Conservation (phyloP, 352 stramenopile species). For the Phytophthora hybrid region DNA sequence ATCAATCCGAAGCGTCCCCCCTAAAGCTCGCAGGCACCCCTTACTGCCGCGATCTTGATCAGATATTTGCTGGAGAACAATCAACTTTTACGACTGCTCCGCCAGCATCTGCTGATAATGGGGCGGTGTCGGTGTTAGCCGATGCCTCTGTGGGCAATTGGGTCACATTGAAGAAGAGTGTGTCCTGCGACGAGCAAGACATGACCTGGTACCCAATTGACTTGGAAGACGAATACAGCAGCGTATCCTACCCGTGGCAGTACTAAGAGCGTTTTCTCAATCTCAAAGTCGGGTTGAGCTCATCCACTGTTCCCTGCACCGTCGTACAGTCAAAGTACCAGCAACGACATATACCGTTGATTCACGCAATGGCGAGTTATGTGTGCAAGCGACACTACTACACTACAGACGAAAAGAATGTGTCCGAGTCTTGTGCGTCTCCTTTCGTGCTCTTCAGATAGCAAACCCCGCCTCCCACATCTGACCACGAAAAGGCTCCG, state of each 20-base stretch:
- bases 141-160: conserved; percentile 19
- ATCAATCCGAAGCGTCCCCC: background rate
- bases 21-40: conserved; percentile 18
- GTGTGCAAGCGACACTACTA: conserved; percentile 9
- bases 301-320: no score
- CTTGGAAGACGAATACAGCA: conserved; percentile 24
- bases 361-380: background rate
- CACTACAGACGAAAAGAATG: conserved; percentile 32
- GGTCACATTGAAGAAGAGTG: conserved; percentile 9
- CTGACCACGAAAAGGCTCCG: conserved; percentile 56
- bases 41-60: conserved; percentile 19
- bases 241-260: background rate
- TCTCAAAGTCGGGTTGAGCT: no score
- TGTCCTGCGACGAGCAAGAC: conserved; percentile 17
- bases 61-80: conserved; percentile 11
- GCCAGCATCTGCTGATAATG: background rate
- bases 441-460: conserved; percentile 67
- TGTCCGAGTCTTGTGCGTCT: conserved; percentile 20
- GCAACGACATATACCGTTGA: background rate
- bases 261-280: background rate
- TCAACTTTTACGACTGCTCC: conserved; percentile 7
- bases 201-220: conserved; percentile 30
- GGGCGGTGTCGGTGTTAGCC: conserved; percentile 4
- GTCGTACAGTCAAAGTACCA: background rate
- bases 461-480: conserved; percentile 57